These are phyloP conservation scores for Camelina neglecta DNA, from an alignment of 345 rosid species.

Conservation along the genomic window DNA sequence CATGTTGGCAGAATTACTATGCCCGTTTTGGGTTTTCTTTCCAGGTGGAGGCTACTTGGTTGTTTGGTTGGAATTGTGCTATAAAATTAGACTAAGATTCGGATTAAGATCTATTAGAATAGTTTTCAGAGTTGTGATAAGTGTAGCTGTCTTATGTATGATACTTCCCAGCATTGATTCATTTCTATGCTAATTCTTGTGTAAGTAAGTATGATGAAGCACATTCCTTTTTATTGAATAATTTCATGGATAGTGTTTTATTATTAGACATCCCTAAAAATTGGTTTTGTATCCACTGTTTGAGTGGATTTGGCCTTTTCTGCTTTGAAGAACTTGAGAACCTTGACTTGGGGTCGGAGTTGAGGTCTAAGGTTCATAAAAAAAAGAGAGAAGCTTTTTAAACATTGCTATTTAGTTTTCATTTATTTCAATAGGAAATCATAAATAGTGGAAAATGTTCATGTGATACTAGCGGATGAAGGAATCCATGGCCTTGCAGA, in stretches of 20 bases:
- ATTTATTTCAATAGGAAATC: slow-evolving; percentile 16
- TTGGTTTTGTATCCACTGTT: slow-evolving; percentile 13
- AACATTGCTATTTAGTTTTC: slow-evolving; percentile 6
- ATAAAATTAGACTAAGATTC: neutral
- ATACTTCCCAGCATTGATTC: slow-evolving; percentile 6
- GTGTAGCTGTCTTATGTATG: slow-evolving; percentile 20
- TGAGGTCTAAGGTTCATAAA: neutral
- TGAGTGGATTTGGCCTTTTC: slow-evolving; percentile 15
- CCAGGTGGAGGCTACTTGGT: no score
- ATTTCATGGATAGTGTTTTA: slow-evolving; percentile 1
- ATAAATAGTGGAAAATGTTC: slow-evolving; percentile 17
- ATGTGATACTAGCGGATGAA: slow-evolving; percentile 14
- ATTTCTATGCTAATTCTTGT: no score
- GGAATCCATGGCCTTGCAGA: slow-evolving; percentile 13
- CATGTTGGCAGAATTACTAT: no score
- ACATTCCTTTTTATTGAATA: no score
- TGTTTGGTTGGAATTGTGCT: slow-evolving; percentile 9
- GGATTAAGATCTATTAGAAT: neutral
- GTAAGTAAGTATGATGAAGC: no score
- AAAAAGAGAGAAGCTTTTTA: neutral
- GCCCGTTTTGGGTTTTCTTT: no score
- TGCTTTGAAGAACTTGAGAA: neutral
- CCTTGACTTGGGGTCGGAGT: slow-evolving; percentile 8
- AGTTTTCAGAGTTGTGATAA: slow-evolving; percentile 24
- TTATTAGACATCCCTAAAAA: slow-evolving; percentile 2